A percentile compares a stretch with the other conserved stretches of the same genome.
These are phyloP conservation scores for Chaetomiaceae sp. DNA, from an alignment of 2,329 filamentous ascomycete species.

Conservation along the genomic window DNA sequence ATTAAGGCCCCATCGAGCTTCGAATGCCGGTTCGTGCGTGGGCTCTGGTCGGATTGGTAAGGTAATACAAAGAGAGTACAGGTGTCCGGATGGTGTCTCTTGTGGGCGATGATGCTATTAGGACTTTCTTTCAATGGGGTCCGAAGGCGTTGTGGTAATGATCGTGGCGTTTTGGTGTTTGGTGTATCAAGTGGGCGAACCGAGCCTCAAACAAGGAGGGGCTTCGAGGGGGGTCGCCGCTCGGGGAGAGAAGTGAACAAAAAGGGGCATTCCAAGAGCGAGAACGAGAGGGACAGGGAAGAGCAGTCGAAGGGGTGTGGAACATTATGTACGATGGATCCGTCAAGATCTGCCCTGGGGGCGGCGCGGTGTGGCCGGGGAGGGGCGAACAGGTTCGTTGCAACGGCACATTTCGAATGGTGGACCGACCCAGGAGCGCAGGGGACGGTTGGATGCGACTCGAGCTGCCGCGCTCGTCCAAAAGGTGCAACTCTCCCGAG, in stretches of 20 bases:
- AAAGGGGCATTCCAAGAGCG: neutral
- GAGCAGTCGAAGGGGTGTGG: constrained; percentile 17
- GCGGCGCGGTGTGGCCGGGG: constrained; percentile 10
- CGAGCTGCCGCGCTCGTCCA: constrained; percentile 11
- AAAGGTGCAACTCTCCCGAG: constrained; percentile 22
- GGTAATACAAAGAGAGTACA: neutral
- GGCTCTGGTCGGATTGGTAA: neutral
- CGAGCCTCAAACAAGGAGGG: constrained; percentile 24
- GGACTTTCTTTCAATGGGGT: neutral
- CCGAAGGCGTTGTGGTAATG: neutral
- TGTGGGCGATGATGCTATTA: neutral
- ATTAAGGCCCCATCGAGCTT: constrained; percentile 18
- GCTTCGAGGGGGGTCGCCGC: constrained; percentile 17
- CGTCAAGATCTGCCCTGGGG: constrained; percentile 17
- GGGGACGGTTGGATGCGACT: constrained; percentile 9
- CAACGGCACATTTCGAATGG: constrained; percentile 16
- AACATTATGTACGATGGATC: constrained; percentile 22
- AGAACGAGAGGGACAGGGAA: constrained; percentile 10
- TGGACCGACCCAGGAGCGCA: constrained; percentile 5
- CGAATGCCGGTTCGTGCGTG: constrained; percentile 8
- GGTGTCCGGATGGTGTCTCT: neutral
- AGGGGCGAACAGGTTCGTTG: constrained; percentile 1
- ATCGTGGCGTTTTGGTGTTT: constrained; percentile 14
- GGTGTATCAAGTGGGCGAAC: constrained; percentile 7
- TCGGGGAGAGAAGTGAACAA: constrained; percentile 6